Base-by-base conservation (phyloP, 2,329 filamentous ascomycete species). In the Ustulina deusta region DNA sequence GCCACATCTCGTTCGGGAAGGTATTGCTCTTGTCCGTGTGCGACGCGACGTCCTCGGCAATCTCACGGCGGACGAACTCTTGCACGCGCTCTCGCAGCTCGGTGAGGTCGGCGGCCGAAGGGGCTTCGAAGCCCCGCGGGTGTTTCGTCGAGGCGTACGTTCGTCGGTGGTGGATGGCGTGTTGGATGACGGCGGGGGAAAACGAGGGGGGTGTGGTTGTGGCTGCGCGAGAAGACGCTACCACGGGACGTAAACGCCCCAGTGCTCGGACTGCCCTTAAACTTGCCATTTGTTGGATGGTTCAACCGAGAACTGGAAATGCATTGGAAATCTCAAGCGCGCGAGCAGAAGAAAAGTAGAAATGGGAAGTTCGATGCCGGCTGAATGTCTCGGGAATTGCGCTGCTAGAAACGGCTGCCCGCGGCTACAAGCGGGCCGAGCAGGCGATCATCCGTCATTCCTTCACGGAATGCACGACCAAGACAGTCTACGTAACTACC, bases 1-100 rank as follows among this genome's bases (percentile, higher is more conserved):
- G 85, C 96, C 96, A 99, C 91, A 99, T 95, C 6, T 91, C 89
- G 58, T 89, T 86, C 3, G 96, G 96, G 79, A 99, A 99, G 56
- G 89, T 89, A 85, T 98, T 98, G 77, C 86, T 85, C 77, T 88
- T 87, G 82, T 99, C 95, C n/a, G 94, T 97, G 63, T 84, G 84
- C 11, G 92, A 87, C 0, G 95, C 96, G 15, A 97, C 83, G 72
- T 94, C 90, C 78, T 93, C 92, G 22, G 93, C 83, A 65, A 98
- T 94, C 80, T 97, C 94, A 75, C 95, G 89, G 68, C 92, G 89
- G 25, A 93, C 90, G 76, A 99, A 99, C 65, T 97, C 94, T 74
- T 94, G 92, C 32, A 97, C 93, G 29, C 91, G 85, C 75, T 94
- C 93, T 65, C 94, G 89, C 67, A 97, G 84, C 81, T 97, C 93